Evolutionary conservation across 2,329 filamentous ascomycete genomes (phyloP).

Genomic region (Arthrinium puccinioides): DNA sequence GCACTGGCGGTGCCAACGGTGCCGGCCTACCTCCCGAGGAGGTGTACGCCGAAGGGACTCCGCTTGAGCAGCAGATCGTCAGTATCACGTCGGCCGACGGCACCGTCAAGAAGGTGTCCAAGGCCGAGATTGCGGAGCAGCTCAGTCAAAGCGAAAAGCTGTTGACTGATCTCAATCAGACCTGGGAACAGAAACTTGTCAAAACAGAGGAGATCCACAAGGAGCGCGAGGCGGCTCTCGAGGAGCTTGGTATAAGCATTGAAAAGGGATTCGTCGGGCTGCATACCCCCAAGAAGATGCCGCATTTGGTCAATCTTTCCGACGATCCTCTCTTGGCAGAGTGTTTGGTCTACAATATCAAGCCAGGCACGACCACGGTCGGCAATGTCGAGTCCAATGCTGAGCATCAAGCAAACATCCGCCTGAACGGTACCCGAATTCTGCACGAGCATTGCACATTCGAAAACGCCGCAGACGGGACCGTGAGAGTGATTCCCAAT

Average conservation of each 20-base stretch:
- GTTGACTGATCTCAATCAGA: conserved; percentile 92
- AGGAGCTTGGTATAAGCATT: conserved; percentile 97
- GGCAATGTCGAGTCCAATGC: conserved; percentile 85
- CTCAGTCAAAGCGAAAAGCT: conserved; percentile 94
- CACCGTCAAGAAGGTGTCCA: conserved; percentile 87
- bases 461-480: conserved; percentile 78
- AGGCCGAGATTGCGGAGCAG: conserved; percentile 96
- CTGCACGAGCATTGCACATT: conserved; percentile 89
- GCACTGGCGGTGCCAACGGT: conserved; percentile 39
- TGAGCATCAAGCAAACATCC: conserved; percentile 72
- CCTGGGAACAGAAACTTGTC: conserved; percentile 92
- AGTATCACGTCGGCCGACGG: conserved; percentile 86
- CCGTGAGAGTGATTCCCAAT: conserved; percentile 82
- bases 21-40: conserved; percentile 57
- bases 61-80: conserved; percentile 91
- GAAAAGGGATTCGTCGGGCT: conserved; percentile 96
- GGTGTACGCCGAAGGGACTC: conserved; percentile 86
- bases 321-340: conserved; percentile 89
- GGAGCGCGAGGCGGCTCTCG: conserved; percentile 86
- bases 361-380: conserved; percentile 88
- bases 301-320: conserved; percentile 96
- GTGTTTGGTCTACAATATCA: conserved; percentile 96
- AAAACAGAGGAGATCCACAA: conserved; percentile 98
- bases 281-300: conserved; percentile 98
- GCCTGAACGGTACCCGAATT: conserved; percentile 89